Percentiles rank a stretch among this genome's conserved stretches.
Evolutionary conservation across 257 asterid species (phyloP).

Genomic region (Fraxinus quadrangulata): DNA sequence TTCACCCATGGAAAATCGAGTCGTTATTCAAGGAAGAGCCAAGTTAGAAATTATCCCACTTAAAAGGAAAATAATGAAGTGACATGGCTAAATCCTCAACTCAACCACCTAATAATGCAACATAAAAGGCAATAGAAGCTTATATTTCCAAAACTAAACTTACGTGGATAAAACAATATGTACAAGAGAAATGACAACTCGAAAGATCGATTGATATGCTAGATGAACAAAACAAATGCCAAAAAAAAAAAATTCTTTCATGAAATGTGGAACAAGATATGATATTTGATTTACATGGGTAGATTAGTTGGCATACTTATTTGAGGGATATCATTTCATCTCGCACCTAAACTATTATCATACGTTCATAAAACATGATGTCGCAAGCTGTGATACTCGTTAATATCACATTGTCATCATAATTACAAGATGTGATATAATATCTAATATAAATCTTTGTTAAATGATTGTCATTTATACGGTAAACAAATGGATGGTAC

Average conservation of each 20-base stretch:
- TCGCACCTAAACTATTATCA: no score
- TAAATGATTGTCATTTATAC: background rate
- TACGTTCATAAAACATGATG: background rate
- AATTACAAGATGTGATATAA: background rate
- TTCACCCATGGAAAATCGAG: background rate
- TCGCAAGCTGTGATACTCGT: background rate
- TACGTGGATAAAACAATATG: no score
- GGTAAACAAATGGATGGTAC: background rate
- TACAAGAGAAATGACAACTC: no score
- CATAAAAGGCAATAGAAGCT: background rate
- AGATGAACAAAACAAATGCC: no score
- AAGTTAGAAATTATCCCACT: background rate
- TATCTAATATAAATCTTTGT: background rate
- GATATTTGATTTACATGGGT: no score
- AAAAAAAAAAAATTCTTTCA: no score
- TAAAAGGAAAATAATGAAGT: background rate
- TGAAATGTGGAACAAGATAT: no score
- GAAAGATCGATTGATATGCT: no score
- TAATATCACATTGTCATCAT: background rate
- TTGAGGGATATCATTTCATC: no score
- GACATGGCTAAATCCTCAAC: background rate
- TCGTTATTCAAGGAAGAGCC: background rate
- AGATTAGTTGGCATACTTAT: no score
- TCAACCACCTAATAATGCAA: background rate
- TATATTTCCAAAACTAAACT: no score